Percentiles rank a stretch among this genome's conserved stretches.
These are phyloP conservation scores for Biscogniauxia marginata DNA, from an alignment of 2,329 filamentous ascomycete genomes.

Conservation along the genomic window DNA sequence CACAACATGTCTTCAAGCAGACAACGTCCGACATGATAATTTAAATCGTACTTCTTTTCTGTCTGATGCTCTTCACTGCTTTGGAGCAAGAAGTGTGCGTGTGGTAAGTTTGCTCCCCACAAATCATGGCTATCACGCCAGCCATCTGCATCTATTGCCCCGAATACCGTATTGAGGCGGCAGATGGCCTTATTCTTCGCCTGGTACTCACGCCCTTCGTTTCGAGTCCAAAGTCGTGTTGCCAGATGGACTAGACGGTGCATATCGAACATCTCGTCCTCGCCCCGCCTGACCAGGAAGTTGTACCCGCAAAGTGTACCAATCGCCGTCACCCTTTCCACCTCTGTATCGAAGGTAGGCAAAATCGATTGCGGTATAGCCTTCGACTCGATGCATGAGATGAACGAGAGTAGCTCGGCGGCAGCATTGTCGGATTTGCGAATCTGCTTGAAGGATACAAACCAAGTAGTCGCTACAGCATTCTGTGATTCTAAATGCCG, in stretches of 20 bases:
- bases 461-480: slow-evolving; percentile 38
- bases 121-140: slow-evolving; percentile 10
- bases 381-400: slow-evolving; percentile 40
- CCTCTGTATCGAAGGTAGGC: slow-evolving; percentile 14
- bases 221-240: slow-evolving; percentile 29
- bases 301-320: slow-evolving; percentile 33
- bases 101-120: slow-evolving; percentile 30
- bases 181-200: slow-evolving; percentile 3
- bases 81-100: slow-evolving; percentile 26
- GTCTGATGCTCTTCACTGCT: slow-evolving; percentile 11
- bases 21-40: slow-evolving; percentile 18
- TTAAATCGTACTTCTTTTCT: slow-evolving; percentile 20
- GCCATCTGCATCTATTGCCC: slow-evolving; percentile 12
- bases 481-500: slow-evolving; percentile 33
- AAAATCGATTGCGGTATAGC: slow-evolving; percentile 37
- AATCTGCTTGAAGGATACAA: slow-evolving; percentile 42
- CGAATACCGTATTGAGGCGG: slow-evolving; percentile 29
- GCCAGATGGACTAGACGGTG: slow-evolving; percentile 38
- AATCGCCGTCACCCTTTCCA: slow-evolving; percentile 27
- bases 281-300: slow-evolving; percentile 29
- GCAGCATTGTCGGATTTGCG: slow-evolving; percentile 27
- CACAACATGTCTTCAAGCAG: slow-evolving; percentile 21
- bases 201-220: slow-evolving; percentile 6
- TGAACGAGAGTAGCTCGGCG: slow-evolving; percentile 37
- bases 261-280: slow-evolving; percentile 33